phyloP scores from a whole-genome alignment of 768 basidiomycete genomes.

The Termitomyces sp. region DNA sequence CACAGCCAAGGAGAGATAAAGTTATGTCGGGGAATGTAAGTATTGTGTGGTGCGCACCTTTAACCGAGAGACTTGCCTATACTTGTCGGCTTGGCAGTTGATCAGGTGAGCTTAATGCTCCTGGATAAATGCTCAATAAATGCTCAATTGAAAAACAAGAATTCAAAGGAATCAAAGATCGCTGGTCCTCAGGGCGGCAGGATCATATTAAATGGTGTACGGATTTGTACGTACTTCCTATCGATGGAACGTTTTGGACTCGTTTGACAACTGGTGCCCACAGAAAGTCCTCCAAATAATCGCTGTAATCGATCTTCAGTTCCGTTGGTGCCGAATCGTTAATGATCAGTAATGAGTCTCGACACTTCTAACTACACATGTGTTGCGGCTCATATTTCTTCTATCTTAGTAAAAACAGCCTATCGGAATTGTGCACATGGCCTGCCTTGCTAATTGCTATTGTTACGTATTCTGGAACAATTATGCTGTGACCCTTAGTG shows the following conservation, averaged over 20 bases:
- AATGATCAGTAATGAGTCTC: background rate
- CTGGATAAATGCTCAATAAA: background rate
- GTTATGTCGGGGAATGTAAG: background rate
- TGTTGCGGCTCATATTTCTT: background rate
- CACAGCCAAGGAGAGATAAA: background rate
- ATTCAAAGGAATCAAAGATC: background rate
- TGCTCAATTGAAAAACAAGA: background rate
- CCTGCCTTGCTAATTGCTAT: background rate
- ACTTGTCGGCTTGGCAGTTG: background rate
- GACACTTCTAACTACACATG: background rate
- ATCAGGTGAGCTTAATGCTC: background rate
- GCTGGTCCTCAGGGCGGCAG: background rate
- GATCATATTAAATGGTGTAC: background rate
- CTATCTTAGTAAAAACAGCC: background rate
- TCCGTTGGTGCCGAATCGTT: background rate
- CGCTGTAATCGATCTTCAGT: background rate
- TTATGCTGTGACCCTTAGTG: background rate
- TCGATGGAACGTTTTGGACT: background rate
- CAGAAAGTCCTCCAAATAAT: background rate
- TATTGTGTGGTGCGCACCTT: too few relatives aligned
- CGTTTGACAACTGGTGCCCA: background rate
- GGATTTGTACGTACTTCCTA: background rate
- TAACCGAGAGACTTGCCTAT: too few relatives aligned
- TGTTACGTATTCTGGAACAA: background rate
- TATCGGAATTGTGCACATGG: background rate